phyloP scores from a whole-genome alignment of 768 basidiomycete genomes.

The Gelatoporia subvermispora region DNA sequence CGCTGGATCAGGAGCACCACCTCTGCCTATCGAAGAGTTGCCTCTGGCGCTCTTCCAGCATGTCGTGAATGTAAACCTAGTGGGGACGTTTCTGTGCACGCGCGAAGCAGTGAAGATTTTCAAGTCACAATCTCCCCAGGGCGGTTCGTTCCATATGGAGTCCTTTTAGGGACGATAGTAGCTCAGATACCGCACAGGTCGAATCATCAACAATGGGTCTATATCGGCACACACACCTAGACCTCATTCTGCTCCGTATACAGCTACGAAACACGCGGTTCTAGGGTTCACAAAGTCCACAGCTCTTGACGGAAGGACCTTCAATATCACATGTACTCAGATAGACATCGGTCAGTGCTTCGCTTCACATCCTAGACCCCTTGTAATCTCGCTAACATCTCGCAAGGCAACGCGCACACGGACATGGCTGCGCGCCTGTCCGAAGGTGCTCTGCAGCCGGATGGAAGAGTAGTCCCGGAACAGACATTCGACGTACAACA shows the following conservation, averaged over 20 bases:
- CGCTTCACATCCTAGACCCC: too few relatives aligned
- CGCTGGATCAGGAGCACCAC: slow-evolving; percentile 55
- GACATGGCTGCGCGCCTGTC: slow-evolving; percentile 38
- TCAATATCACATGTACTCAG: slow-evolving; percentile 73
- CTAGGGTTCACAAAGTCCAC: slow-evolving; percentile 70
- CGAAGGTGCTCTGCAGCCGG: slow-evolving; percentile 60
- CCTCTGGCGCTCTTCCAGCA: slow-evolving; percentile 56
- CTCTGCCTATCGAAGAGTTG: slow-evolving; percentile 52
- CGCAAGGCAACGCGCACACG: slow-evolving; percentile 67
- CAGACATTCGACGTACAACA: slow-evolving; percentile 66
- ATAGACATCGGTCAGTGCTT: slow-evolving; percentile 84
- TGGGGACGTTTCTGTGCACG: slow-evolving; percentile 70
- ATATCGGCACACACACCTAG: slow-evolving; percentile 66
- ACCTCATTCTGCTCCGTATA: slow-evolving; percentile 58
- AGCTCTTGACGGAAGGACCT: slow-evolving; percentile 68
- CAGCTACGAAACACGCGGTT: slow-evolving; percentile 77
- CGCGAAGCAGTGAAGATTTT: slow-evolving; percentile 69
- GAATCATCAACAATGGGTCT: slow-evolving; percentile 84
- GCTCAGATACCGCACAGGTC: slow-evolving; percentile 33
- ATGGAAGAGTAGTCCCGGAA: slow-evolving; percentile 54
- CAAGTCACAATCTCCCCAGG: slow-evolving; percentile 65
- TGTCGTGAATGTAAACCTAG: slow-evolving; percentile 66
- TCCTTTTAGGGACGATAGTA: too few relatives aligned
- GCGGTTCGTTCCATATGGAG: slow-evolving; percentile 38
- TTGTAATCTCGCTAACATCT: neutral